phyloP scores from a whole-genome alignment of 163 green algal genomes.

The Chloroidium sp. region DNA sequence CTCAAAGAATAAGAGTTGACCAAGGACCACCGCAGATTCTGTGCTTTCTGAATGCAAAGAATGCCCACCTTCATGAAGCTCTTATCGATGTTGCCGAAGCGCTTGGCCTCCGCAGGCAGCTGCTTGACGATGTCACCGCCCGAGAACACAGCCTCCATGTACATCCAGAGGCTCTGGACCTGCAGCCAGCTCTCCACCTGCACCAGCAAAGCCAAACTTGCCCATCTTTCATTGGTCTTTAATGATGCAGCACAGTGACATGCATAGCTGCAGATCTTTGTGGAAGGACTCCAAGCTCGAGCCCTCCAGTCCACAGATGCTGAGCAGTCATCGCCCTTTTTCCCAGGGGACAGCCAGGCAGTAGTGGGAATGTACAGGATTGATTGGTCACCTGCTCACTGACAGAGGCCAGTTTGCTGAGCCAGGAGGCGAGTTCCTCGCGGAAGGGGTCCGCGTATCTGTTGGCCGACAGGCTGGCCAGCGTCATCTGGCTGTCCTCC shows the following conservation, averaged over 20 bases:
- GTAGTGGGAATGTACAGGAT: too few species aligned
- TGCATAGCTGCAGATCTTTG: too few species aligned
- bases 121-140: slow-evolving; percentile 83
- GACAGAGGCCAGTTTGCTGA: slow-evolving; percentile 73
- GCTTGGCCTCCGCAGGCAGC: slow-evolving; percentile 81
- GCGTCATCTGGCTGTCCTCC: slow-evolving; percentile 62
- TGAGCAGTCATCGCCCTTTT: too few species aligned
- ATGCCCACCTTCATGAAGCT: slow-evolving; percentile 56
- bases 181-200: slow-evolving; percentile 26
- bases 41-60: background rate
- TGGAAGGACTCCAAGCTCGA: too few species aligned
- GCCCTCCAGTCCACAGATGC: too few species aligned
- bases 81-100: slow-evolving; percentile 77
- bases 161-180: slow-evolving; percentile 65
- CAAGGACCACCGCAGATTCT: slow-evolving; percentile 45
- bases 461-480: slow-evolving; percentile 79
- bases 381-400: too few species aligned
- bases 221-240: too few species aligned
- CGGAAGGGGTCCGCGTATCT: slow-evolving; percentile 56
- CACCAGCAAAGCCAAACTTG: too few species aligned
- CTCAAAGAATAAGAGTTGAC: too few species aligned
- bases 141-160: slow-evolving; percentile 88
- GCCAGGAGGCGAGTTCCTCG: slow-evolving; percentile 72
- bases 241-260: too few species aligned
- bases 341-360: too few species aligned